phyloP scores from a whole-genome alignment of 306 rosid genomes.

The Vigna angularis region DNA sequence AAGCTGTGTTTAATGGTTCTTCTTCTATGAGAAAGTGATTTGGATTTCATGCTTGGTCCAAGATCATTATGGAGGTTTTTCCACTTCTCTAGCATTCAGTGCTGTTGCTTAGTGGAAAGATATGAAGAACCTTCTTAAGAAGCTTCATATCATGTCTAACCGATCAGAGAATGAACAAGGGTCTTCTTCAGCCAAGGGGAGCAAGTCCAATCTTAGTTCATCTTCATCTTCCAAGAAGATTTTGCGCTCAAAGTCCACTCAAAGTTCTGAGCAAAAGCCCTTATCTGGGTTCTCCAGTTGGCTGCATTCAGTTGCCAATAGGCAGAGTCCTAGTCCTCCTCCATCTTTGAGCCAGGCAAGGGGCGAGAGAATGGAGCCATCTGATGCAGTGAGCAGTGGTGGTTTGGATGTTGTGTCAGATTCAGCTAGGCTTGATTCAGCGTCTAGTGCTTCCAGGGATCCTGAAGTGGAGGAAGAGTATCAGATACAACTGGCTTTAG shows the following conservation, averaged over 20 bases:
- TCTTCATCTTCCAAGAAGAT: slow-evolving; percentile 68
- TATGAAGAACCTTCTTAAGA: slow-evolving; percentile 95
- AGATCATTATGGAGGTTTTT: slow-evolving; percentile 71
- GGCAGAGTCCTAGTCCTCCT: slow-evolving; percentile 57
- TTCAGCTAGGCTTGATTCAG: slow-evolving; percentile 66
- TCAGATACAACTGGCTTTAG: slow-evolving; percentile 91
- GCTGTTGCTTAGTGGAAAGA: slow-evolving; percentile 48
- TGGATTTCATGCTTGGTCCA: slow-evolving; percentile 68
- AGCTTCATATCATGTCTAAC: slow-evolving; percentile 79
- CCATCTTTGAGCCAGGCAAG: slow-evolving; percentile 54
- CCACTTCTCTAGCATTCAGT: slow-evolving; percentile 56
- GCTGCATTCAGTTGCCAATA: slow-evolving; percentile 77
- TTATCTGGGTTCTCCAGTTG: slow-evolving; percentile 73
- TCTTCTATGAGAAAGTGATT: slow-evolving; percentile 50
- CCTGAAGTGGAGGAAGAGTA: slow-evolving; percentile 90
- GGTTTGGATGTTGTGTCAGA: slow-evolving; percentile 66
- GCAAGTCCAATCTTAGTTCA: slow-evolving; percentile 57
- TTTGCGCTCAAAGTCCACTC: slow-evolving; percentile 52
- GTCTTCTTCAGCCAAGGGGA: slow-evolving; percentile 70
- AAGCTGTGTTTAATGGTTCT: slow-evolving; percentile 37
- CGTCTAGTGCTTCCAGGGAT: slow-evolving; percentile 75
- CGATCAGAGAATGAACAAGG: slow-evolving; percentile 70
- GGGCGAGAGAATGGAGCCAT: slow-evolving; percentile 62
- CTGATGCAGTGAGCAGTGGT: slow-evolving; percentile 62
- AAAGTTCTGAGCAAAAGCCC: slow-evolving; percentile 69